Conservation (phyloP, 192 early-diverging fungal genomes). For the Podila verticillata region DNA sequence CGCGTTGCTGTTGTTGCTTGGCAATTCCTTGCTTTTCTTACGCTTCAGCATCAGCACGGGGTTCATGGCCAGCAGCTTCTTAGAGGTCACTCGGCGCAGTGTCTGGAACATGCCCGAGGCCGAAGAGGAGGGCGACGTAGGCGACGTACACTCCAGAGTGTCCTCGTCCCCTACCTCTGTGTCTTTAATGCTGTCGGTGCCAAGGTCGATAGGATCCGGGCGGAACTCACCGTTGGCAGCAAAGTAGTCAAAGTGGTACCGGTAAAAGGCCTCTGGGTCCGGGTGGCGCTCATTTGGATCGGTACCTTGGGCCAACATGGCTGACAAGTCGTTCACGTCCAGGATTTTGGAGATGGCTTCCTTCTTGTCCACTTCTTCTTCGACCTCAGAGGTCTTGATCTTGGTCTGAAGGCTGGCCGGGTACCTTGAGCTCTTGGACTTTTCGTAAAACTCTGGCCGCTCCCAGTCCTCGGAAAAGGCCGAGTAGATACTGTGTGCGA, state of each 20-base stretch:
- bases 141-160: not conserved
- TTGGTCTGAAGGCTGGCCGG: slow-evolving; percentile 6
- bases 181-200: not conserved
- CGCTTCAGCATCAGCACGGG: not conserved
- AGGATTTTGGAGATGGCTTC: slow-evolving; percentile 1
- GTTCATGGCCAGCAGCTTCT: not conserved
- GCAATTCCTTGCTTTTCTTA: not conserved
- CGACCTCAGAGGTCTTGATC: not conserved
- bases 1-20: not conserved
- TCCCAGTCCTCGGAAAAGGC: slow-evolving; percentile 28
- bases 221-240: slow-evolving; percentile 5
- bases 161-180: not conserved
- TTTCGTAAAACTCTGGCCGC: slow-evolving; percentile 13
- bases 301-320: slow-evolving; percentile 11
- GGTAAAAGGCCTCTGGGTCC: slow-evolving; percentile 21
- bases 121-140: not conserved
- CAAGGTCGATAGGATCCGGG: not conserved
- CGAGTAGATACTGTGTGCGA: slow-evolving; percentile 27
- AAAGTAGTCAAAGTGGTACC: slow-evolving; percentile 7
- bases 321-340: slow-evolving; percentile 26
- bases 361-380: not conserved
- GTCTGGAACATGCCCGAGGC: not conserved
- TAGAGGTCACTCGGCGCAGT: not conserved
- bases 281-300: slow-evolving; percentile 18
- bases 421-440: slow-evolving; percentile 21